Conservation (phyloP, 2,329 filamentous ascomycete species). For the Cladophialophora psammophila region DNA sequence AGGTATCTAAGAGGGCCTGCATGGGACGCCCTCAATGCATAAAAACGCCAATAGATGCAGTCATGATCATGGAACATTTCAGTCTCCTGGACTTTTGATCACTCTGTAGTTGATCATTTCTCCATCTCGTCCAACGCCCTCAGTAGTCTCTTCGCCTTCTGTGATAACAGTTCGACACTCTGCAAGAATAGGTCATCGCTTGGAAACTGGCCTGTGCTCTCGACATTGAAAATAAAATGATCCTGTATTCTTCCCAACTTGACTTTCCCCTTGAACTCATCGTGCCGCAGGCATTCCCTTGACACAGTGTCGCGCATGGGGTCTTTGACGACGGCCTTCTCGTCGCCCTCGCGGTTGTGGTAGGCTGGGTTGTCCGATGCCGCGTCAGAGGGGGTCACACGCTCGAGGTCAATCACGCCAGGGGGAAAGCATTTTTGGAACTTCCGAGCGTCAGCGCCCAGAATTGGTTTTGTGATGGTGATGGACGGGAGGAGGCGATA, state of each 20-base stretch:
- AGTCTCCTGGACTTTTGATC: constrained; percentile 40
- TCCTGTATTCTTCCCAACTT: constrained; percentile 88
- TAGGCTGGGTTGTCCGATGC: constrained; percentile 67
- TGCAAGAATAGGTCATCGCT: constrained; percentile 94
- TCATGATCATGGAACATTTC: constrained; percentile 6
- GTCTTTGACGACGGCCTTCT: constrained; percentile 86
- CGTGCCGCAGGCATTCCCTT: constrained; percentile 87
- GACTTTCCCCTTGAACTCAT: constrained; percentile 94
- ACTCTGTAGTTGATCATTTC: constrained; percentile 43
- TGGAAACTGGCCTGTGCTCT: constrained; percentile 94
- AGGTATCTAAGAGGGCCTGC: constrained; percentile 31
- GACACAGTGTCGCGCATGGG: constrained; percentile 95
- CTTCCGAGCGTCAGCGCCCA: constrained; percentile 85
- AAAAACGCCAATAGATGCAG: constrained; percentile 19
- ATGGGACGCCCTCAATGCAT: constrained; percentile 31
- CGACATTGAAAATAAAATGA: constrained; percentile 96
- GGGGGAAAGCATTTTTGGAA: constrained; percentile 88
- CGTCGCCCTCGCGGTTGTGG: constrained; percentile 76
- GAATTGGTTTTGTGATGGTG: constrained; percentile 79
- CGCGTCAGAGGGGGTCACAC: constrained; percentile 72
- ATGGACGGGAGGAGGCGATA: constrained; percentile 93
- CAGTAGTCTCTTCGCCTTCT: constrained; percentile 71
- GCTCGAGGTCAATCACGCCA: constrained; percentile 84
- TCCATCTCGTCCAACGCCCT: constrained; percentile 52
- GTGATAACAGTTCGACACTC: constrained; percentile 81